Evolutionary conservation across 1,284 basidiomycete genomes (phyloP).

Genomic region (Boletellus sp.): DNA sequence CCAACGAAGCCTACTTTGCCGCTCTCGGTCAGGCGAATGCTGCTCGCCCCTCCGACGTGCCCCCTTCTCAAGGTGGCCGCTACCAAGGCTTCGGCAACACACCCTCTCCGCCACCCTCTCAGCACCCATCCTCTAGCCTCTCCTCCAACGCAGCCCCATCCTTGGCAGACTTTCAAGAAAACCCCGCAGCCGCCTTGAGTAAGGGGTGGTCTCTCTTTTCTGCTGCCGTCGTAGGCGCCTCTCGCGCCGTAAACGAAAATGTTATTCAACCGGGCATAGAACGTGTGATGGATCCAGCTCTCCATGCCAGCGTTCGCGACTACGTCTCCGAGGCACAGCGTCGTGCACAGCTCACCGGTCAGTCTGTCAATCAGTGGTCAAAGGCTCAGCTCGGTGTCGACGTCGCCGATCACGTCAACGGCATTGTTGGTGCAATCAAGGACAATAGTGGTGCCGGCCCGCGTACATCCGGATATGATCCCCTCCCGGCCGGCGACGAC

Average conservation of each 20-base stretch:
- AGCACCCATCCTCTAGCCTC: constrained; percentile 58
- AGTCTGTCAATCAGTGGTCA: constrained; percentile 67
- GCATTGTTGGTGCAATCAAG: constrained; percentile 54
- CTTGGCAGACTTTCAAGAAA: constrained; percentile 72
- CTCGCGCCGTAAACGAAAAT: constrained; percentile 70
- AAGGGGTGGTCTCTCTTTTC: constrained; percentile 87
- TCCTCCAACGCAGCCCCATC: constrained; percentile 71
- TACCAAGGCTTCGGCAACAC: constrained; percentile 84
- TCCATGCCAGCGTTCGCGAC: constrained; percentile 67
- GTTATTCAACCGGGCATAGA: constrained; percentile 82
- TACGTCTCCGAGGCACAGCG: constrained; percentile 69
- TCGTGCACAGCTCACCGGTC: constrained; percentile 54
- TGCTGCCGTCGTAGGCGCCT: constrained; percentile 68
- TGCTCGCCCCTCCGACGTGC: constrained; percentile 62
- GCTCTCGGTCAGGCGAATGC: constrained; percentile 71
- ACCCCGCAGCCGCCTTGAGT: constrained; percentile 70
- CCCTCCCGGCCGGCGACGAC: constrained; percentile 45
- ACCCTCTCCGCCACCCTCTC: constrained; percentile 49
- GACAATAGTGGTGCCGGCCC: constrained; percentile 47
- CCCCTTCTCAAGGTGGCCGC: constrained; percentile 81
- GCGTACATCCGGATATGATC: constrained; percentile 51
- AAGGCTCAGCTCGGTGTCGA: constrained; percentile 74
- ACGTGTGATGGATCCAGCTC: constrained; percentile 68
- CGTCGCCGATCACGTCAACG: constrained; percentile 67
- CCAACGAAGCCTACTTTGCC: constrained; percentile 77